These are phyloP conservation scores for Francoa sonchifolia DNA, from an alignment of 441 rosid genomes.

Conservation along the genomic window DNA sequence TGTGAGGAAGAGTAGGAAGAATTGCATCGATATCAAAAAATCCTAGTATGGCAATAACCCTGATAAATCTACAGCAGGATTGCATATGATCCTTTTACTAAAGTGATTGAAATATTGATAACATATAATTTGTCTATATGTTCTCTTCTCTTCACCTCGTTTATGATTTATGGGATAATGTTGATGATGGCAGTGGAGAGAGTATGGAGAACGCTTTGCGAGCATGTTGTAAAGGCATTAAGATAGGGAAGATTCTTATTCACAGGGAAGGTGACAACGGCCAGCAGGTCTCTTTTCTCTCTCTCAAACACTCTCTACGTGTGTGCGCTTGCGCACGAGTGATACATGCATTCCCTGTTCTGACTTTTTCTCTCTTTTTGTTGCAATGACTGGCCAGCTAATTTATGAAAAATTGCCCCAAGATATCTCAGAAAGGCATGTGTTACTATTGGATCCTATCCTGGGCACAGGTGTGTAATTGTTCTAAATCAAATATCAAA, in stretches of 20 bases:
- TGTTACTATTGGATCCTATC: constrained; percentile 82
- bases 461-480: constrained; percentile 29
- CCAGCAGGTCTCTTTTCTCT: constrained; percentile 51
- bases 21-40: no score
- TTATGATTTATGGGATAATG: no score
- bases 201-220: constrained; percentile 97
- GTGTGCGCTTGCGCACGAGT: not conserved
- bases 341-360: constrained; percentile 13
- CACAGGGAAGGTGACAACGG: constrained; percentile 98
- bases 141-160: no score
- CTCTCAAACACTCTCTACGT: not conserved
- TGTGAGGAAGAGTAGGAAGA: no score
- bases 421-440: constrained; percentile 90
- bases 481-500: not conserved
- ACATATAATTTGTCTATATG: no score
- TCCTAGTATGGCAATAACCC: no score
- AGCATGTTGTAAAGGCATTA: constrained; percentile 95
- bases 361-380: constrained; percentile 12
- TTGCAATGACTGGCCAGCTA: constrained; percentile 44
- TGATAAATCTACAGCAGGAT: no score
- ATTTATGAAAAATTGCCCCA: constrained; percentile 83
- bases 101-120: no score
- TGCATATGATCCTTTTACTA: no score
- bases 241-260: constrained; percentile 89
- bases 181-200: constrained; percentile 54